Evolutionary conservation across 2,329 filamentous ascomycete genomes (phyloP), one percentile per base, ranked within the genome.

Genomic region (Apiospora hydei): DNA sequence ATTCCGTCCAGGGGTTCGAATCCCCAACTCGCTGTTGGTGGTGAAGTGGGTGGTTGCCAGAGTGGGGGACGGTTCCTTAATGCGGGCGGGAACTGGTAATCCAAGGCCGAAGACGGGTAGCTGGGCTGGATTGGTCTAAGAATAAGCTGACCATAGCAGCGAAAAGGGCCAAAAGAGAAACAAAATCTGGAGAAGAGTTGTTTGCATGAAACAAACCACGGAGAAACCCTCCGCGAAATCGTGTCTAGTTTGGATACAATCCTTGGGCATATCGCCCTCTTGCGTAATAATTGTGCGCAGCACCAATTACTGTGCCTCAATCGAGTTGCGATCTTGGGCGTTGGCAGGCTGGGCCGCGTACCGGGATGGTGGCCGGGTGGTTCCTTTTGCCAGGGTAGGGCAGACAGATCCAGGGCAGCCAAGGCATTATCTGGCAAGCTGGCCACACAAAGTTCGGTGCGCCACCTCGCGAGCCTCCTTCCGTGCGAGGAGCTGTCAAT

Each of bases 131-230:
- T 16, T 38, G 53, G 7, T 64, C 57, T 64, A 64, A 64, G 34
- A 41, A 64, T 64, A 64, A 64, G 57, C 57, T 64, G 57, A 64
- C 57, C 26, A 6, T 21, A 61, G 53, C 53, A 41, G 30, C n/a
- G 7, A 64, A 64, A 64, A 64, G 34, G 46, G 46, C 11, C 7
- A 64, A 38, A 41, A 41, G 34, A 41, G 57, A 64, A 64, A 64
- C 57, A 41, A 64, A 64, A 11, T n/a, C 34, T 41, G 57, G 57
- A n/a, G 57, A 64, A 14, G n/a, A 13, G 57, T 34, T n/a, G 18
- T 64, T 30, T 41, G 57, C 18, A 64, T 41, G 57, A 64, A 64
- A 64, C 57, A 41, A n/a, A 38, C 57, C 30, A 41, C 34, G 21
- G 10, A 41, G 34, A 11, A 11, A 4, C 24, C 49, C 24, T 16